phyloP scores from a whole-genome alignment of 208 protist genomes.

The Trypanosoma platydactyli region DNA sequence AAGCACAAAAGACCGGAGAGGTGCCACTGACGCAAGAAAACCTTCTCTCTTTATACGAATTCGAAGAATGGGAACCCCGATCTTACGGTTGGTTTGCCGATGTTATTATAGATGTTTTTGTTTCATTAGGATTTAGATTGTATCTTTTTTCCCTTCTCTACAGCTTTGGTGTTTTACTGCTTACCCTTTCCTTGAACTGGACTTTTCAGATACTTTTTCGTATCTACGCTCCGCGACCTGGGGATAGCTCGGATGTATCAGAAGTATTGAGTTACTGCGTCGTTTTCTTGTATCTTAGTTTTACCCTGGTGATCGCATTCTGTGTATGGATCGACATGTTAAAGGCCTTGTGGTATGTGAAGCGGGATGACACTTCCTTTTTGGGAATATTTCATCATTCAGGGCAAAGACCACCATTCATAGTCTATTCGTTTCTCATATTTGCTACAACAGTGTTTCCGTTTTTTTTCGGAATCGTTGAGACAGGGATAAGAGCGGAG shows the following conservation, averaged over 20 bases:
- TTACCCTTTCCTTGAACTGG: constrained; percentile 59
- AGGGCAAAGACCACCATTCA: constrained; percentile 66
- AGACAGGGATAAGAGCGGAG: constrained; percentile 45
- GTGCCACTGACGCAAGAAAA: constrained; percentile 34
- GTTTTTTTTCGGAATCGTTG: constrained; percentile 78
- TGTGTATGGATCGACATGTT: constrained; percentile 79
- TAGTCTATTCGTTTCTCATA: constrained; percentile 72
- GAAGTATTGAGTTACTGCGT: constrained; percentile 64
- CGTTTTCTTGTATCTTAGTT: constrained; percentile 83
- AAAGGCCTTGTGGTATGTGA: constrained; percentile 57
- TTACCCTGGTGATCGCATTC: constrained; percentile 57
- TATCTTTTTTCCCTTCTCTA: constrained; percentile 84
- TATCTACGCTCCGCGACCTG: constrained; percentile 49
- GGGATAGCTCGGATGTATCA: constrained; percentile 30
- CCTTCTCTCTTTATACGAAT: constrained; percentile 64
- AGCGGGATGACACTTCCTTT: constrained; percentile 59
- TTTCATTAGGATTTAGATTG: constrained; percentile 58
- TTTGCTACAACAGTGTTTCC: constrained; percentile 64
- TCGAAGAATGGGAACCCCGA: constrained; percentile 72
- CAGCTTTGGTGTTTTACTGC: constrained; percentile 55
- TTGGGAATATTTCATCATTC: constrained; percentile 80
- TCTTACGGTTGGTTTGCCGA: constrained; percentile 74
- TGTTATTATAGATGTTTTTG: constrained; percentile 78
- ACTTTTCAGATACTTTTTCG: constrained; percentile 75
- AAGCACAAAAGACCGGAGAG: constrained; percentile 27